Evolutionary conservation across 768 basidiomycete genomes (phyloP), one percentile per base, ranked within the genome.

Genomic region (Kwoniella europaea): DNA sequence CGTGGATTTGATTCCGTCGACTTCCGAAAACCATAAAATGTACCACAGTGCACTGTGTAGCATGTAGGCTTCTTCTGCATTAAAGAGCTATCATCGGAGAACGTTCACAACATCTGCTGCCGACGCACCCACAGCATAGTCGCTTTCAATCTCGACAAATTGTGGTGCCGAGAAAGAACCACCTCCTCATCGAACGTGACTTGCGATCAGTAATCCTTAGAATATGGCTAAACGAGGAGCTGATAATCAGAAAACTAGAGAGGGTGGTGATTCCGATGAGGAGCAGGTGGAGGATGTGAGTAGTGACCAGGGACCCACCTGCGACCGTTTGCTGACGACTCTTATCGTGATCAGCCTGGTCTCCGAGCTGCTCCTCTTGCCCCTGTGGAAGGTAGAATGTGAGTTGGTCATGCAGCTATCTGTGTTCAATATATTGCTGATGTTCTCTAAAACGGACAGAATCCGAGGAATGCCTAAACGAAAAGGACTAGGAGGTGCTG

Each of bases 401-500:
- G 63, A 68, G 79, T 73, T 44, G 10, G 15, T 7, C 12, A 29
- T 35, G 46, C 10, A 5, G 13, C 43, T 22, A 55, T 29, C 12
- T 15, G 18, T 22, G 22, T 22, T 64, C 9, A 22, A 18, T 24
- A 2, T 18, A n/a, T 63, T 20, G 67, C 69, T 71, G 65, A 77
- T 65, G 5, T 10, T 43, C 10, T 22, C 6, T 1, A 7, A 63
- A 76, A 76, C 22, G 7, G 10, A 52, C 42, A 70, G 68, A 3
- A 79, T 83, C 43, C 69, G 80, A 71, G 79, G 79, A 22, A 64
- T 83, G 71, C 82, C 82, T n/a, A 81, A 83, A 70, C 74, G 82
- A 43, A 73, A 74, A 65, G 74, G 74, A 41, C 29, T 73, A 1
- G 71, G 63, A 24, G 42, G 71, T 57, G 35, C 63, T 24, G 62